Evolutionary conservation across 2,329 filamentous ascomycete species (phyloP).

Genomic region (Elsinoe ampelina): DNA sequence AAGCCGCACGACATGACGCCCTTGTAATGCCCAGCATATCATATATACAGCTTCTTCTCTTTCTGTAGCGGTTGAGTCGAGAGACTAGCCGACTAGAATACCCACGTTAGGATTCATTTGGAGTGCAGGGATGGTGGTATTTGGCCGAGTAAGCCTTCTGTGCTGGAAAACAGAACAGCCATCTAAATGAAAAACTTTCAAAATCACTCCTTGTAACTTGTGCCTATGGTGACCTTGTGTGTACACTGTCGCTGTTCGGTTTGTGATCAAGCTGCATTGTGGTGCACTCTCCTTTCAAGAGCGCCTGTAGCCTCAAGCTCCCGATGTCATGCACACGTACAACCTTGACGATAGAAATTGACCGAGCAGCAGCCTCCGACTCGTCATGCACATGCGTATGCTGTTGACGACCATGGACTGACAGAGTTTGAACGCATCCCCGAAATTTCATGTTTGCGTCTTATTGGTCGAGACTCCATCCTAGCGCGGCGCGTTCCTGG

Average conservation of each 20-base stretch:
- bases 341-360: no score
- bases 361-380: not conserved
- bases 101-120: not conserved
- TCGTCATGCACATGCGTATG: not conserved
- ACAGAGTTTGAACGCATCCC: no score
- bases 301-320: no score
- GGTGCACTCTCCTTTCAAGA: no score
- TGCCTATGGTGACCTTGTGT: not conserved
- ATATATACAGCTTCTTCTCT: conserved; percentile 5
- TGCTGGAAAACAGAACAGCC: conserved; percentile 2
- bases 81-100: conserved; percentile 1
- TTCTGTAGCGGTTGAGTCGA: conserved; percentile 1
- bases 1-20: conserved; percentile 9
- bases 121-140: not conserved
- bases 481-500: not conserved
- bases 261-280: no score
- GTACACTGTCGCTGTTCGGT: no score
- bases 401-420: not conserved
- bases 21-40: conserved; percentile 4
- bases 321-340: not conserved
- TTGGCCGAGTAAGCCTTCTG: not conserved
- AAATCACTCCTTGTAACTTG: not conserved
- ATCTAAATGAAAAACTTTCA: not conserved
- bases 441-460: not conserved
- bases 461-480: not conserved